Base-by-base conservation (phyloP, 2,329 filamentous ascomycete genomes). In the Exophiala bonariae region DNA sequence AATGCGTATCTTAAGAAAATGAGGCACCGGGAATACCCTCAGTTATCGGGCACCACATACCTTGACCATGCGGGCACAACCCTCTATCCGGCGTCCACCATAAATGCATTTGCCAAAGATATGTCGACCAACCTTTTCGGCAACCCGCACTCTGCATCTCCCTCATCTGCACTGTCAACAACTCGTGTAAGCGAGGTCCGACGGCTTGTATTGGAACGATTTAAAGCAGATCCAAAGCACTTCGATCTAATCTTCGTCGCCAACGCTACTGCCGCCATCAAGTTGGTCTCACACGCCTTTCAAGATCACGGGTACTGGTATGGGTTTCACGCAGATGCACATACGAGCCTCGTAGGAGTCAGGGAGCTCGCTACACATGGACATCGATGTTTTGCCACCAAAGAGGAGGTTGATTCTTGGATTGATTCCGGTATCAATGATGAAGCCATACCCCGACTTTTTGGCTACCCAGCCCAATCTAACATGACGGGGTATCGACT, bases 11-110 rank as follows among this genome's bases (percentile, higher is more conserved):
- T n/a, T n/a, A n/a, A n/a, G n/a, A n/a, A n/a, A n/a, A n/a, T n/a
- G n/a, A n/a, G n/a, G n/a, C n/a, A n/a, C n/a, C n/a, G n/a, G 7
- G 32, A 35, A 35, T 35, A 35, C 14, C 32, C 32, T 7, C 32
- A 35, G 14, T 35, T 35, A 16, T 17, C 7, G n/a, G 14, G 7
- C 7, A 81, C 81, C 9, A 76, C 84, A 37, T 96, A 96, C 65
- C 83, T 96, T 46, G 92, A 97, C 59, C 91, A 96, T 85, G 90
- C 89, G 0, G 92, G 89, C 16, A 87, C 89, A 17, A 92, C 91
- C 0, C 74, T 86, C 1, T 89, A 86, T 63, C 76, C 89, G 33
- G 91, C 86, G 65, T 90, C 87, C 19, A 69, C 92, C 18, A 83
- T 96, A 66, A 85, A 92, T 55, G 75, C 72, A 17, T 95, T 95